Percentiles rank a stretch among this genome's conserved stretches.
Conservation (phyloP, 2,329 filamentous ascomycete species). For the Paecilomyces niveus region DNA sequence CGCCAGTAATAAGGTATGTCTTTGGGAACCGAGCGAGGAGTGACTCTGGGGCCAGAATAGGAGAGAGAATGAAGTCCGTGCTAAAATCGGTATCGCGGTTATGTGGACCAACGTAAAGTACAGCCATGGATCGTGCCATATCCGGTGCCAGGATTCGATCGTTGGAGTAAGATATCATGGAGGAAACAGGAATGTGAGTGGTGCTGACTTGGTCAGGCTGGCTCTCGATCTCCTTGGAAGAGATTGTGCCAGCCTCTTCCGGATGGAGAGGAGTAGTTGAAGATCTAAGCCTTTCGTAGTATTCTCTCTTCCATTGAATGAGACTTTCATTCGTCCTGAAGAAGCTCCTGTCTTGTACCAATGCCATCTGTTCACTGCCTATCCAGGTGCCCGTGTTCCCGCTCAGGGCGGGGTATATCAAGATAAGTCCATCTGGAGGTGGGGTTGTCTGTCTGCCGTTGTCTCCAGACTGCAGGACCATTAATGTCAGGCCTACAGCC, state of each 20-base stretch:
- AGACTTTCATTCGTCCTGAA: constrained; percentile 72
- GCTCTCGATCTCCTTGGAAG: constrained; percentile 23
- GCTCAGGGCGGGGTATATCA: constrained; percentile 85
- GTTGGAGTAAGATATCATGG: constrained; percentile 98
- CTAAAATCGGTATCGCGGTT: constrained; percentile 79
- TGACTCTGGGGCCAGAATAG: constrained; percentile 78
- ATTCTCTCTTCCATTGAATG: constrained; percentile 74
- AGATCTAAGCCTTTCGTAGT: constrained; percentile 74
- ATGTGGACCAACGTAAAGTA: constrained; percentile 90
- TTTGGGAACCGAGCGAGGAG: constrained; percentile 85
- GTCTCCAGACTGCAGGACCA: constrained; percentile 73
- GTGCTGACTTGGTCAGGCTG: constrained; percentile 54
- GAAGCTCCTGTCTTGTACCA: constrained; percentile 77
- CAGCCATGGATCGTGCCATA: constrained; percentile 99
- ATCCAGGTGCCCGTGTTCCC: constrained; percentile 99
- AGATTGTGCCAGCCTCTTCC: constrained; percentile 51
- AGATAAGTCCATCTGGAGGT: constrained; percentile 68
- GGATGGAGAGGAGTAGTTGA: constrained; percentile 70
- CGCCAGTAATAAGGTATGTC: constrained; percentile 87
- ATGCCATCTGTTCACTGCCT: constrained; percentile 93
- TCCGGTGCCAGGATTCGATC: constrained; percentile 91
- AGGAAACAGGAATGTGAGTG: constrained; percentile 80
- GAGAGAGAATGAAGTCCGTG: constrained; percentile 83
- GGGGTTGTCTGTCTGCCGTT: constrained; percentile 57
- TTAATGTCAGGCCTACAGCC: constrained; percentile 72